Percentiles rank a stretch among this genome's conserved stretches.
Evolutionary conservation across 2,329 filamentous ascomycete genomes (phyloP).

Genomic region (Macrophomina pseudophaseolina): DNA sequence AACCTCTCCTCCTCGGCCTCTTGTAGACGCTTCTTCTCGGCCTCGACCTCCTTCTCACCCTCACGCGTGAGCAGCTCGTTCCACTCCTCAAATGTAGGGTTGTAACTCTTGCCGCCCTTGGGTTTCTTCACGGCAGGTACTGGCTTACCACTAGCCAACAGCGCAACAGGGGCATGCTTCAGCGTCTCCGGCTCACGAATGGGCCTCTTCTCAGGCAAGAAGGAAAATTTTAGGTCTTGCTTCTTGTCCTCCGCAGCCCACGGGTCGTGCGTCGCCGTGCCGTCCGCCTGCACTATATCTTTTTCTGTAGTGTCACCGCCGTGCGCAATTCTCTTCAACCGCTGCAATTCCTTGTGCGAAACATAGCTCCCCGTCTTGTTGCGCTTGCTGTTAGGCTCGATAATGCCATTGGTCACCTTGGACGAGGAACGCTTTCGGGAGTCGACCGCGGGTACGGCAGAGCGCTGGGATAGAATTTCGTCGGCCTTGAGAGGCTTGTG

Average conservation of each 20-base stretch:
- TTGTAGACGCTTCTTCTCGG: slow-evolving; percentile 74
- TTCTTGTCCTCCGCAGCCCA: slow-evolving; percentile 66
- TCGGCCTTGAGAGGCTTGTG: slow-evolving; percentile 86
- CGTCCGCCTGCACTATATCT: slow-evolving; percentile 60
- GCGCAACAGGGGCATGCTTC: slow-evolving; percentile 76
- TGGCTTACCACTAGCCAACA: slow-evolving; percentile 80
- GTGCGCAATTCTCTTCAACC: slow-evolving; percentile 76
- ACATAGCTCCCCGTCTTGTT: slow-evolving; percentile 71
- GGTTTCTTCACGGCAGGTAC: slow-evolving; percentile 81
- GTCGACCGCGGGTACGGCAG: slow-evolving; percentile 78
- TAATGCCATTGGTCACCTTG: slow-evolving; percentile 73
- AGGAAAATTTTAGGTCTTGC: slow-evolving; percentile 64
- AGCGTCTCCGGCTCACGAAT: slow-evolving; percentile 77
- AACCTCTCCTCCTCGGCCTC: slow-evolving; percentile 70
- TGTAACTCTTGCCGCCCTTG: slow-evolving; percentile 86
- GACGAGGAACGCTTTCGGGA: slow-evolving; percentile 75
- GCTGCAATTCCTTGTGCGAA: slow-evolving; percentile 79
- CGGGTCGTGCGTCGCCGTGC: slow-evolving; percentile 70
- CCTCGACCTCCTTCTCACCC: slow-evolving; percentile 77
- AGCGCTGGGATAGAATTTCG: slow-evolving; percentile 86
- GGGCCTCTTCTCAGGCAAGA: slow-evolving; percentile 68
- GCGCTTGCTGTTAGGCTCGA: slow-evolving; percentile 71
- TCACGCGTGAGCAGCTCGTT: slow-evolving; percentile 75
- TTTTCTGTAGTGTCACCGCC: slow-evolving; percentile 66
- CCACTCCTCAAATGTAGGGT: slow-evolving; percentile 87